phyloP scores from a whole-genome alignment of 1,284 basidiomycete genomes.

The Xanthoconium separans region DNA sequence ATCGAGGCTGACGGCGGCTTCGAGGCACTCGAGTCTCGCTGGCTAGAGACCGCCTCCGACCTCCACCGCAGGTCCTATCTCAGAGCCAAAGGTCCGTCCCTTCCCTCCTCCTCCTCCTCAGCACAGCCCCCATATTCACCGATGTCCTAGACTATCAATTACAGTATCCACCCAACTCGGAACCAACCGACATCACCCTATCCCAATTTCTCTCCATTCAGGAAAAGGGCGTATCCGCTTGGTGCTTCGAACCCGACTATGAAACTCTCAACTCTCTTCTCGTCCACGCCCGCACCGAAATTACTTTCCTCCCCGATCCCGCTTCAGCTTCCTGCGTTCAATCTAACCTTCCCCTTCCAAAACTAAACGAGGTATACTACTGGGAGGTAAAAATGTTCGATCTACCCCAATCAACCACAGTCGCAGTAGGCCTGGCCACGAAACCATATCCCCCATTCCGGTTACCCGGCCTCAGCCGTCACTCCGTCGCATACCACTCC shows the following conservation, averaged over 20 bases:
- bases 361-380: conserved; percentile 96
- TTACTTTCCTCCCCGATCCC: conserved; percentile 94
- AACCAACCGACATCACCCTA: conserved; percentile 93
- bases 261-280: conserved; percentile 88
- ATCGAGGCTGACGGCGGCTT: conserved; percentile 90
- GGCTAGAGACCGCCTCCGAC: conserved; percentile 86
- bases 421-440: conserved; percentile 88
- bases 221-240: conserved; percentile 96
- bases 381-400: conserved; percentile 99
- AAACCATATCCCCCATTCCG: conserved; percentile 95
- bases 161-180: conserved; percentile 90
- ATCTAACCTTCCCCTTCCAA: conserved; percentile 91
- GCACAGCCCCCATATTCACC: conserved; percentile 2
- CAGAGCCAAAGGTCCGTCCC: conserved; percentile 87
- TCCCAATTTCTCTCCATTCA: conserved; percentile 97
- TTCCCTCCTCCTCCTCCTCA: conserved; percentile 9
- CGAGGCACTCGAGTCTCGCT: conserved; percentile 87
- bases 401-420: conserved; percentile 78
- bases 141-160: conserved; percentile 73
- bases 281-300: conserved; percentile 91
- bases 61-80: conserved; percentile 70
- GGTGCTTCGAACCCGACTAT: conserved; percentile 97
- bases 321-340: conserved; percentile 91
- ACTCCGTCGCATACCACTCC: conserved; percentile 96
- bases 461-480: conserved; percentile 83